Conservation (phyloP, 164 flowering plant genomes). For the Kalanchoe fedtschenkoi region DNA sequence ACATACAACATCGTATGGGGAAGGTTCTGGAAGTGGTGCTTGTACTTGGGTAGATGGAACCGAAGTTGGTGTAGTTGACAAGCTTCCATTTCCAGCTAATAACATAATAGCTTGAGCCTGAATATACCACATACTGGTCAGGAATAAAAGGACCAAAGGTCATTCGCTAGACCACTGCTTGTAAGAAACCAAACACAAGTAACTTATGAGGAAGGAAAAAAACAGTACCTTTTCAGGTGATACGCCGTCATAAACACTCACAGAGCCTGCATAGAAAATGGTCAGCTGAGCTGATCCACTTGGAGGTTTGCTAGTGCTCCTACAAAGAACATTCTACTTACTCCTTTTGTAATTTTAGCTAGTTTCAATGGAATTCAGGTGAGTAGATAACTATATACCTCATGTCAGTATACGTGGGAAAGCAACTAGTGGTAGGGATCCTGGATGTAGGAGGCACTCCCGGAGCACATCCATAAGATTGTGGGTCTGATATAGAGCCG, state of each 20-base stretch:
- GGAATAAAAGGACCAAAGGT: not conserved
- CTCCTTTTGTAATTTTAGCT: not conserved
- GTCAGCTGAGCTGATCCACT: constrained; percentile 29
- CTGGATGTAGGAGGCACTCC: not conserved
- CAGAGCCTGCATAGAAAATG: constrained; percentile 29
- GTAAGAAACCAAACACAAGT: not conserved
- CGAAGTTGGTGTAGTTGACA: constrained; percentile 2
- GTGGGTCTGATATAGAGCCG: not conserved
- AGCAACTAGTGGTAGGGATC: not conserved
- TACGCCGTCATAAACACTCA: not conserved
- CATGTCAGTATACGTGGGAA: not conserved
- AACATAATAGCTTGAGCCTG: constrained; percentile 37
- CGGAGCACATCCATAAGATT: not conserved
- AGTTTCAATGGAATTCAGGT: not conserved
- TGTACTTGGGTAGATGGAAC: not conserved
- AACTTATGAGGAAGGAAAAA: not conserved
- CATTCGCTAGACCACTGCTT: not conserved
- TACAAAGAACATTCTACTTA: constrained; percentile 10
- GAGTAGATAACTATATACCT: not conserved
- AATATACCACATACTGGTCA: not conserved
- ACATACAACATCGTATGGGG: not conserved
- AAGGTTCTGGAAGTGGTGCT: not conserved
- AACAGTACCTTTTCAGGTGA: not conserved
- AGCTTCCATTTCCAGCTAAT: constrained; percentile 24
- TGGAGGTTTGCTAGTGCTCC: constrained; percentile 16